Evolutionary conservation across 139 green algal genomes (phyloP), one percentile per base, ranked within the genome.

Genomic region (Chlorella sp.): DNA sequence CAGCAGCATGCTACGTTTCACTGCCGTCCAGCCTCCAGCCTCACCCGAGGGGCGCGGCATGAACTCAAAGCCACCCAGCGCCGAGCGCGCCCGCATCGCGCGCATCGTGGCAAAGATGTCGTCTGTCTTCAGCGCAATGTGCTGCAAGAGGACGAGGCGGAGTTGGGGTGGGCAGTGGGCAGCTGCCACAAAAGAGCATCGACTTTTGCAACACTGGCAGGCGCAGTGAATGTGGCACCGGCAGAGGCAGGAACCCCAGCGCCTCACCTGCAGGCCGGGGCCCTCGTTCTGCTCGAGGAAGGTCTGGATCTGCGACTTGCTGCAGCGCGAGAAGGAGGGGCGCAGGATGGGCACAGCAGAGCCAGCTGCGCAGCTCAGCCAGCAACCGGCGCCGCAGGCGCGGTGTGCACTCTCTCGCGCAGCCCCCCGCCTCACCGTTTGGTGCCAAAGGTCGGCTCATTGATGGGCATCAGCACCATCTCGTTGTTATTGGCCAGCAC

Each of bases 251-350:
- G n/a, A n/a, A n/a, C n/a, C n/a, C n/a, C n/a, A n/a, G n/a, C n/a
- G n/a, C n/a, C n/a, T n/a, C n/a, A n/a, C n/a, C n/a, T n/a, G n/a
- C 80, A 99, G 68, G 14, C 96, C 96, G 8, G 95, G 73, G 0
- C 96, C 96, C 72, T 97, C 90, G 75, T 99, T 99, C 79, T 98
- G 95, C 86, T 99, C 96, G 43, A 99, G 79, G 73, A 93, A 99
- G 0, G 95, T 99, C 85, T 98, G 94, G 60, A 93, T 88, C 80
- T 93, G 87, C 67, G 42, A 79, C 72, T 87, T 87, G 46, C 94
- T 81, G 76, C 67, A 73, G 17, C 9, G 33, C 12, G n/a, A 29
- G 8, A 33, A 36, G 61, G 35, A 31, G 38, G 36, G 36, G 17
- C 35, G 36, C 36, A 48, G 15, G n/a, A n/a, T n/a, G n/a, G n/a